These are phyloP conservation scores for Penicillium paradoxum DNA, from an alignment of 495 filamentous ascomycete genomes.

Conservation along the genomic window DNA sequence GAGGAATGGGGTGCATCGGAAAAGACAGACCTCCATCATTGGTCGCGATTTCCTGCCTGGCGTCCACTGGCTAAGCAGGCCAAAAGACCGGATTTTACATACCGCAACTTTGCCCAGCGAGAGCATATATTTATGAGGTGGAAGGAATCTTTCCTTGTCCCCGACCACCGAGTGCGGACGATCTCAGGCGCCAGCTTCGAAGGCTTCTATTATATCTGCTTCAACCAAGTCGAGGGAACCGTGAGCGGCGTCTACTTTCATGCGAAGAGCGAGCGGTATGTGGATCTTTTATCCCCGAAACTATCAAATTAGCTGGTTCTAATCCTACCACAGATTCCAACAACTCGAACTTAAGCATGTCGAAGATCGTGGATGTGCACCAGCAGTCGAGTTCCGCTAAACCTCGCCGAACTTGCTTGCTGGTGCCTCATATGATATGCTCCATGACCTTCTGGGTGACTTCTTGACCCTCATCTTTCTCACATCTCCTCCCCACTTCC, in stretches of 20 bases:
- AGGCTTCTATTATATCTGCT: conserved; percentile 99
- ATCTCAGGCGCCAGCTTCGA: conserved; percentile 96
- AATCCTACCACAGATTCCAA: conserved; percentile 61
- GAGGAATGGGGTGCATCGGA: conserved; percentile 88
- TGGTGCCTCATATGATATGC: conserved; percentile 6
- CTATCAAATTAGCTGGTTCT: conserved; percentile 1
- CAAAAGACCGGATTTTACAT: conserved; percentile 69
- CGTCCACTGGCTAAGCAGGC: conserved; percentile 71
- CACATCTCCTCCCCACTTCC: not conserved
- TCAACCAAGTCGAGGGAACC: conserved; percentile 81
- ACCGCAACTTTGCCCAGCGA: conserved; percentile 62
- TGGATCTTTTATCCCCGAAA: conserved; percentile 9
- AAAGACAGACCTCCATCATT: conserved; percentile 90
- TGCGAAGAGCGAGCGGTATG: conserved; percentile 92
- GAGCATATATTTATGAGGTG: conserved; percentile 99
- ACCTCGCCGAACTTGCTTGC: conserved; percentile 10
- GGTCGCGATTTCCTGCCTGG: conserved; percentile 86
- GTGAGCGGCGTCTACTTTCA: conserved; percentile 97
- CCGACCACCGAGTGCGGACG: conserved; percentile 83
- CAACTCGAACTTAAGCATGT: conserved; percentile 88
- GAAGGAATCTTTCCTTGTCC: conserved; percentile 98
- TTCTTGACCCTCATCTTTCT: not conserved
- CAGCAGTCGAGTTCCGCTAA: conserved; percentile 92
- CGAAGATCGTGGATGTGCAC: conserved; percentile 75
- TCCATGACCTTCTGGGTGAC: not conserved